These are phyloP conservation scores for Termitomyces sp. DNA, from an alignment of 768 basidiomycete genomes.

Conservation along the genomic window DNA sequence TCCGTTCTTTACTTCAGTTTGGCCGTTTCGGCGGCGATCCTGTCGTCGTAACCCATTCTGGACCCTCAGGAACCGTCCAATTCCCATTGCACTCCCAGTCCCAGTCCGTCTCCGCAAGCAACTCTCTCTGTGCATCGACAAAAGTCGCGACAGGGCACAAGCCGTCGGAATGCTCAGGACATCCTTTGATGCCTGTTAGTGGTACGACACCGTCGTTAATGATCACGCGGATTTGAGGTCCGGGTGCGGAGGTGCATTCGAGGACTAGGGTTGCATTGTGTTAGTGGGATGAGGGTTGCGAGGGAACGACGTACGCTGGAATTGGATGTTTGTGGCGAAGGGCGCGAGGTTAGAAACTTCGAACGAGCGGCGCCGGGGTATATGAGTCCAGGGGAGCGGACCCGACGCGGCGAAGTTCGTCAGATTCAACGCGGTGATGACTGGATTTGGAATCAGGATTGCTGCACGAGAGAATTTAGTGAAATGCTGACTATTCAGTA, in stretches of 20 bases:
- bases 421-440: conserved; percentile 82
- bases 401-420: conserved; percentile 70
- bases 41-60: conserved; percentile 65
- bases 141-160: conserved; percentile 75
- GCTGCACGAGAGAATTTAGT: background rate
- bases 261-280: conserved; percentile 40
- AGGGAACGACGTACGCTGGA: conserved; percentile 57
- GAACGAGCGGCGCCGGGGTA: conserved; percentile 59
- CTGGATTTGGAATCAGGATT: conserved; percentile 24
- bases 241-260: conserved; percentile 43
- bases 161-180: conserved; percentile 65
- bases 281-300: background rate
- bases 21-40: conserved; percentile 45
- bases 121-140: conserved; percentile 60
- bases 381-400: conserved; percentile 69
- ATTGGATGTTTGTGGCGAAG: conserved; percentile 84
- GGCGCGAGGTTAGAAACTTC: conserved; percentile 73
- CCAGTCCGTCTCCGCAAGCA: conserved; percentile 66
- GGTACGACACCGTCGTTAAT: conserved; percentile 87
- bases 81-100: conserved; percentile 67
- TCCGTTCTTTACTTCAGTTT: background rate
- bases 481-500: conserved; percentile 54
- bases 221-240: conserved; percentile 70
- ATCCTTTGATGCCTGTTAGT: conserved; percentile 70
- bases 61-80: conserved; percentile 65